Base-by-base conservation (phyloP, 805 yeast species). In the Candida gorgasii region DNA sequence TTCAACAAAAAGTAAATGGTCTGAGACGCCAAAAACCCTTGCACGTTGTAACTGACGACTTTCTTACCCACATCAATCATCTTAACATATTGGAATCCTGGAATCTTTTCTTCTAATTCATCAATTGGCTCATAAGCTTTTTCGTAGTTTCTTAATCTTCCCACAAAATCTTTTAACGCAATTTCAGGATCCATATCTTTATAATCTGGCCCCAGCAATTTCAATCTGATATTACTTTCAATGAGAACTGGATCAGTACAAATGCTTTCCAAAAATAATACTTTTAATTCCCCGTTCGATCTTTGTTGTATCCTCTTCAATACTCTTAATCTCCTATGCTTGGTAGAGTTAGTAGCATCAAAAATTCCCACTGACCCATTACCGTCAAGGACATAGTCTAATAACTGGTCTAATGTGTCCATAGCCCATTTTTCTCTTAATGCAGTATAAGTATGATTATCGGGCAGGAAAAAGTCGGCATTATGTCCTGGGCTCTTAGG, bases 31-130 rank as follows among this genome's bases (percentile, higher is more conserved):
- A 92, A 68, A 56, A 89, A 93, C 0, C 83, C 83, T 55, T 87
- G 87, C 44, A 92, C 86, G 57, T 90, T 89, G 61, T 84, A 90
- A 24, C 96, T 88, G 40, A 92, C 95, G 29, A 92, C 89, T 61
- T 92, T 93, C 55, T 87, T 82, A 6, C 99, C 98, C 8, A 90
- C 97, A 61, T 92, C 92, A 43, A 92, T 89, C 95, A 92, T 89
- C 62, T 92, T 89, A 50, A 90, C 87, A 55, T 89, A 93, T 59
- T 88, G 97, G 54, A 81, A 82, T 11, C 79, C 78, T 13, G 72
- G 76, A 29, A 84, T 68, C 42, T 77, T 79, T 56, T 84, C 92
- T 52, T 85, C 92, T 14, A 72, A 77, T 34, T 87, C 95, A 49
- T 86, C 95, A 27, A 92, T 84, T 1, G 97, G 85, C 62, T 93